Base-by-base conservation (phyloP, 768 basidiomycete genomes). In the Collybia nuda region DNA sequence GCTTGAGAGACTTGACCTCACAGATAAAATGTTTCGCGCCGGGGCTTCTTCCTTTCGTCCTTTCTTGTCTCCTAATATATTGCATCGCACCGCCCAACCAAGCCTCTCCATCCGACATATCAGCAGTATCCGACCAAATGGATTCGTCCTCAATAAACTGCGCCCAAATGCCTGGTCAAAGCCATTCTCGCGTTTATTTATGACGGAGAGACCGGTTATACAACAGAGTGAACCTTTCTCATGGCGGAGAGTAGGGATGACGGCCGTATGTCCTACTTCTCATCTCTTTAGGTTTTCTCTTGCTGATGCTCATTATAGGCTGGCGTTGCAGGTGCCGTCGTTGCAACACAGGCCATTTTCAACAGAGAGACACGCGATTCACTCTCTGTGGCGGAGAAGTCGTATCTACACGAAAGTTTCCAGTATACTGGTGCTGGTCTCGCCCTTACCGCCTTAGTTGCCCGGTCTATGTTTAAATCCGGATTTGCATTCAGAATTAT, bases 341-440 rank as follows among this genome's bases (percentile, higher is more conserved):
- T 92, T 32, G 72, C 80, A 3, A 71, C 84, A 21, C 79, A 90
- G 56, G 76, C 71, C 2, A 72, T 87, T 32, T 70, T 93, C 59
- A 93, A 93, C 61, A 78, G 90, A 52, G 89, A 92, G 55, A 92
- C 88, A 0, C 76, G 88, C 36, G 89, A 87, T 39, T 69, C 79
- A 3, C 73, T 92, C 22, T 79, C 82, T 35, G 48, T 65, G 0
- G 73, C 75, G 0, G 90, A 93, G 66, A 82, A 76, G 50, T 79
- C 79, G 9, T 81, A 88, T 60, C 73, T 93, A 3, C 81, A 93
- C 58, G 82, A 85, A 35, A 85, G 79, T 49, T 93, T 92, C 76
- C 84, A 81, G 61, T 94, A 92, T 59, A 90, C 91, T 5, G 92
- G 87, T 9, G 87, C 78, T 41, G 93, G 92, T 1, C 80, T 95